Evolutionary conservation across 2,329 filamentous ascomycete species (phyloP).

Genomic region (Diaporthe destruens): DNA sequence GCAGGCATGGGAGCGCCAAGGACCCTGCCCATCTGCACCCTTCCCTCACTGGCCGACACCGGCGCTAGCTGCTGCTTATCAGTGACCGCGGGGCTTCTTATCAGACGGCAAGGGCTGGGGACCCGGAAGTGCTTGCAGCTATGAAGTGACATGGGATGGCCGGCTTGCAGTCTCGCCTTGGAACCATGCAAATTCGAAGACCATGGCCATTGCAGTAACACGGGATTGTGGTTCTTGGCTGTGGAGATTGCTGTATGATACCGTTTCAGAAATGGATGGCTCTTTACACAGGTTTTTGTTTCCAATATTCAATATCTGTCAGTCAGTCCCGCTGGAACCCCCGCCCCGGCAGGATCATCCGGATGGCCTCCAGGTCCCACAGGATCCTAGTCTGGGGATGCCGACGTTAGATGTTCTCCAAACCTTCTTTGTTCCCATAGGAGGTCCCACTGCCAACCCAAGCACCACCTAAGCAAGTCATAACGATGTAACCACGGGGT

Average conservation of each 20-base stretch:
- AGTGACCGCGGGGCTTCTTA: constrained; percentile 39
- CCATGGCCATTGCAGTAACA: background rate
- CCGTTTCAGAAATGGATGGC: background rate
- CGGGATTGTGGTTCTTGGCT: background rate
- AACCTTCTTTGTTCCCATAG: background rate
- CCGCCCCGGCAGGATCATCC: background rate
- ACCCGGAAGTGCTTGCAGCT: constrained; percentile 36
- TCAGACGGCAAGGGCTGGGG: constrained; percentile 7
- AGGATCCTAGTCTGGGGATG: background rate
- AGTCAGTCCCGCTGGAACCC: background rate
- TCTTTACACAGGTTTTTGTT: too few relatives aligned
- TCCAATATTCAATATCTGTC: background rate
- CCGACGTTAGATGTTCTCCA: background rate
- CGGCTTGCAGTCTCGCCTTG: background rate
- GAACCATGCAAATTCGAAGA: background rate
- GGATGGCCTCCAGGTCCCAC: background rate
- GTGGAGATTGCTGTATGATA: background rate
- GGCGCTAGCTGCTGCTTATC: constrained; percentile 35
- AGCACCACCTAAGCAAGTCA: constrained; percentile 12
- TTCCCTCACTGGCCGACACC: constrained; percentile 10
- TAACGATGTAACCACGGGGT: constrained; percentile 4
- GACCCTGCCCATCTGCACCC: background rate
- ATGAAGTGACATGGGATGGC: constrained; percentile 11
- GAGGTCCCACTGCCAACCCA: background rate
- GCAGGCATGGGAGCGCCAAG: constrained; percentile 12